Base-by-base conservation (phyloP, 2,329 filamentous ascomycete species). In the Rutstroemia sp. region DNA sequence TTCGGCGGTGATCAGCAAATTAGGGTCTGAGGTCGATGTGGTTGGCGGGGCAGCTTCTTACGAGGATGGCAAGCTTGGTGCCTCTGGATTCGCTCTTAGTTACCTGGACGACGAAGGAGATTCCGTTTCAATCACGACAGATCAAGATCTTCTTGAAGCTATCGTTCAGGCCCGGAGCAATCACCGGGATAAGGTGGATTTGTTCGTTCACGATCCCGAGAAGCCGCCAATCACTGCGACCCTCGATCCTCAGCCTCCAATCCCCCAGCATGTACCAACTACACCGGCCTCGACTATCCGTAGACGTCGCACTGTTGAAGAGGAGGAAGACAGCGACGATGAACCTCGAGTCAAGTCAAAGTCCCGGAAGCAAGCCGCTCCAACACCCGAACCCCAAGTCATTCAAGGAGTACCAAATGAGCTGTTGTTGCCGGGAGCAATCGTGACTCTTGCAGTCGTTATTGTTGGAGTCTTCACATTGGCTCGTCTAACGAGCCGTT, bases 101-200 rank as follows among this genome's bases (percentile, higher is more conserved):
- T 99, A 97, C 69, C 78, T 97, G 63, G 94, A 99, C 70, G 92
- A 97, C 65, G 94, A 99, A 69, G 92, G 94, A 56, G 94, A 99
- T 70, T 92, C 89, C 0, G 91, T 99, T 16, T 96, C 92, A 42
- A 96, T 99, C 70, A 99, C 94, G 10, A 95, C 92, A 0, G 91
- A 97, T 68, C 87, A 92, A 62, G 94, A 99, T 69, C 80, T 99
- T 44, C 74, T 94, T 2, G 94, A 99, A 72, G 91, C 94, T 1
- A 89, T 99, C 63, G 78, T 86, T 19, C 80, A 97, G 27, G 89
- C 92, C 4, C 86, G 89, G 58, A 84, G 88, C 57, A 80, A 82
- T 47, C 83, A 78, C 64, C 85, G 84, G 47, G 94, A 97, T 64
- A 99, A 99, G 78, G 94, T 99, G 19, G 94, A 99, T 67, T 80